These are phyloP conservation scores for Pseudozyma flocculosa DNA, from an alignment of 1,284 basidiomycete genomes.

Conservation along the genomic window DNA sequence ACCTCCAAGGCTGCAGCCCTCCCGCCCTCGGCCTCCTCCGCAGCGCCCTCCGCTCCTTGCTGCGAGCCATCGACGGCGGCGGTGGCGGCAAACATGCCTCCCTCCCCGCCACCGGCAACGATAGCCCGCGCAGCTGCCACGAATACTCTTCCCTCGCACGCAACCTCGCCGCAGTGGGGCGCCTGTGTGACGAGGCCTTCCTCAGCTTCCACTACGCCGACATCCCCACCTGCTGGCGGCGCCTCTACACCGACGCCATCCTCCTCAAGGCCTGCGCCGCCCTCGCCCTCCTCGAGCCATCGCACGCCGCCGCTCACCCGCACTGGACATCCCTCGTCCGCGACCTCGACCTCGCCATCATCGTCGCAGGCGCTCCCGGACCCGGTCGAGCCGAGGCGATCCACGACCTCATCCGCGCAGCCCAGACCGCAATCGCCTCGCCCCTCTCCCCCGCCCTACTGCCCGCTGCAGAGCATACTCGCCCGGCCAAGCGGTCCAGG, in stretches of 20 bases:
- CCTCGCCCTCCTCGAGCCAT: conserved; percentile 6
- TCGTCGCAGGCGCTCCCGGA: conserved; percentile 78
- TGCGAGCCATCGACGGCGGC: too few relatives aligned
- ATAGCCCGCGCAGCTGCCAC: too few relatives aligned
- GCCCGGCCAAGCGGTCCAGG: too few relatives aligned
- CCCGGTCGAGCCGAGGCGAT: conserved; percentile 66
- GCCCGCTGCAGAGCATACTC: too few relatives aligned
- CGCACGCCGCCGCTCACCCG: background rate
- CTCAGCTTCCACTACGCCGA: conserved; percentile 58
- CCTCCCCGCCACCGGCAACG: too few relatives aligned
- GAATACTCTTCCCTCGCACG: background rate
- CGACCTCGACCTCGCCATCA: conserved; percentile 74
- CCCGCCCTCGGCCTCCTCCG: too few relatives aligned
- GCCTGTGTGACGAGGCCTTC: conserved; percentile 60
- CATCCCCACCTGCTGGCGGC: conserved; percentile 59
- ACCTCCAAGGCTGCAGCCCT: too few relatives aligned
- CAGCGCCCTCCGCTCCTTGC: too few relatives aligned
- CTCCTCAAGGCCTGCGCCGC: conserved; percentile 18
- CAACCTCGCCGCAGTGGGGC: conserved; percentile 46
- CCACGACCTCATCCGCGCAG: conserved; percentile 64
- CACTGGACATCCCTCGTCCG: conserved; percentile 59
- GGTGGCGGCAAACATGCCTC: too few relatives aligned
- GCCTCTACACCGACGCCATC: conserved; percentile 60
- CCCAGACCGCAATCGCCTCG: conserved; percentile 59
- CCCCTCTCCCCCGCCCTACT: too few relatives aligned